Conservation (phyloP, 2,329 filamentous ascomycete species). For the Neoarthrinium moseri region DNA sequence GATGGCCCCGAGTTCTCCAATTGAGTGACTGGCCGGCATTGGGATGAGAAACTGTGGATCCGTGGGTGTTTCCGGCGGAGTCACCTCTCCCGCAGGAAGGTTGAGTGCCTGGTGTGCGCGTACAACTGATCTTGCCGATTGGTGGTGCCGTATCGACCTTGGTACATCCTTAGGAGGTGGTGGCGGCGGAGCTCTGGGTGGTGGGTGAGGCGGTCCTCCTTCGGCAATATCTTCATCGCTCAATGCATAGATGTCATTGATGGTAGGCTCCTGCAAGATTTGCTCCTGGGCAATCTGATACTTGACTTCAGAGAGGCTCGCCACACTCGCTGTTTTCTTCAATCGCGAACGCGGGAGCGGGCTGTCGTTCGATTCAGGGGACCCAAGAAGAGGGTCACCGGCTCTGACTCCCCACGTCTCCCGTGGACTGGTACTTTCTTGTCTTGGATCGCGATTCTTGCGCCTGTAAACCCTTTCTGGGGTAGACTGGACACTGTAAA, state of each 20-base stretch:
- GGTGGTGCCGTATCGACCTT: not conserved
- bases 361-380: constrained; percentile 6
- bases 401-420: constrained; percentile 25
- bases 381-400: constrained; percentile 15
- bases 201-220: constrained; percentile 21
- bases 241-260: constrained; percentile 53
- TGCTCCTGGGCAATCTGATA: constrained; percentile 25
- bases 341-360: constrained; percentile 14
- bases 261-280: constrained; percentile 48
- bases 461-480: not conserved
- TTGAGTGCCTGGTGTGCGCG: constrained; percentile 13
- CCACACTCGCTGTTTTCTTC: constrained; percentile 23
- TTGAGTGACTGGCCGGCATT: constrained; percentile 36
- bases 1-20: constrained; percentile 49
- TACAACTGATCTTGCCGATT: not conserved
- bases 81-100: constrained; percentile 19
- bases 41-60: constrained; percentile 39
- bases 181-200: constrained; percentile 25
- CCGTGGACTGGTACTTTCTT: constrained; percentile 7
- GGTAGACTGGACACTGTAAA: not conserved
- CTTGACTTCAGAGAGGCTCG: constrained; percentile 24
- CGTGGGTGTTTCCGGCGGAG: constrained; percentile 23
- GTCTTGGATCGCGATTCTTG: too few species aligned
- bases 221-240: constrained; percentile 61
- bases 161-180: constrained; percentile 8